Percentiles rank a stretch among this genome's conserved stretches.
Evolutionary conservation across 352 stramenopile genomes (phyloP).

Genomic region (Pythium folliculosum): DNA sequence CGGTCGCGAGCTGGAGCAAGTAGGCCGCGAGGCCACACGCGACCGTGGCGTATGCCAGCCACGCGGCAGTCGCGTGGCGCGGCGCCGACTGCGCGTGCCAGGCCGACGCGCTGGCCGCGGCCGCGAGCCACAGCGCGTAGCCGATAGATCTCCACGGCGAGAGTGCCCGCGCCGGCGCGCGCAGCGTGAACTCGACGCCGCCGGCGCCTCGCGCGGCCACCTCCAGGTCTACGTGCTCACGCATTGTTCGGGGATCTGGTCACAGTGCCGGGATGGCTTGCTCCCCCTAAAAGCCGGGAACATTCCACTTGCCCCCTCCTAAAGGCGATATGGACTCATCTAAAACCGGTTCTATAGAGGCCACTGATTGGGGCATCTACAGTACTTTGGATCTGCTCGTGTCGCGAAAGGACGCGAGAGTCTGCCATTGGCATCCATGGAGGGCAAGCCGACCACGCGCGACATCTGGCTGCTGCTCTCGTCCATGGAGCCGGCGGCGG

Average conservation of each 20-base stretch:
- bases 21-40: constrained; percentile 2
- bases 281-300: too few relatives aligned
- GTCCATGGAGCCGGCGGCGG: constrained; percentile 37
- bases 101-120: constrained; percentile 3
- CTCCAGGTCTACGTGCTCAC: constrained; percentile 43
- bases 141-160: constrained; percentile 6
- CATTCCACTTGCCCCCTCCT: too few relatives aligned
- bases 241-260: too few relatives aligned
- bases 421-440: too few relatives aligned
- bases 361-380: too few relatives aligned
- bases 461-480: constrained; percentile 76
- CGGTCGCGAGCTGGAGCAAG: constrained; percentile 11
- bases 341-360: too few relatives aligned
- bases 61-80: neutral
- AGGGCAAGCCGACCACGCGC: constrained; percentile 14
- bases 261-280: too few relatives aligned
- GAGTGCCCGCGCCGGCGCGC: constrained; percentile 1
- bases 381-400: too few relatives aligned
- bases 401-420: too few relatives aligned
- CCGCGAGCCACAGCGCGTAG: constrained; percentile 18
- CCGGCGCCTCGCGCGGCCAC: constrained; percentile 51
- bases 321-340: too few relatives aligned
- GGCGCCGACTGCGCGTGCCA: constrained; percentile 23
- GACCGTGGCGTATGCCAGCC: constrained; percentile 15
- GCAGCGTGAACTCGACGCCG: constrained; percentile 60